A percentile compares a stretch with the other conserved stretches of the same genome.
phyloP scores from a whole-genome alignment of 208 protist genomes.

The Acanthamoeba triangularis region DNA sequence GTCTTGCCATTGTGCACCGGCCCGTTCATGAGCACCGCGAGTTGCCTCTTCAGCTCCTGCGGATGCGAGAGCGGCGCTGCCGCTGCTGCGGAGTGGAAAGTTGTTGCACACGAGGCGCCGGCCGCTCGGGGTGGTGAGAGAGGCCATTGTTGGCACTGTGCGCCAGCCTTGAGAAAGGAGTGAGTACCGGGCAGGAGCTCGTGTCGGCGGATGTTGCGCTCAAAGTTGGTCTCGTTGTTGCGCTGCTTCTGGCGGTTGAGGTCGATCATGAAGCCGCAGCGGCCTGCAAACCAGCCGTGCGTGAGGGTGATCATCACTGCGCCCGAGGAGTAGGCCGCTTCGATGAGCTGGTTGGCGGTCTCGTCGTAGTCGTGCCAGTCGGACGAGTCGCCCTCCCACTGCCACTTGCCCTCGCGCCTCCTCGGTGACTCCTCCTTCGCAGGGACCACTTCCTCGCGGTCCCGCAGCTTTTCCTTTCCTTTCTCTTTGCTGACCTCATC shows the following conservation, averaged over 20 bases:
- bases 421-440: not conserved
- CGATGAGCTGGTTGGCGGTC: not conserved
- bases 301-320: not conserved
- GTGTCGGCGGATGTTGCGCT: conserved; percentile 6
- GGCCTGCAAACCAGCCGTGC: not conserved
- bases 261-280: not conserved
- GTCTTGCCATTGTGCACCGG: not conserved
- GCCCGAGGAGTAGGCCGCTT: not conserved
- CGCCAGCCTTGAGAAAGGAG: not conserved
- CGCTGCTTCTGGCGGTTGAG: not conserved
- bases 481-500: not conserved
- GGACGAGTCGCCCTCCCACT: conserved; percentile 29
- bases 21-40: not conserved
- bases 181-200: not conserved
- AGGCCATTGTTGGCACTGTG: not conserved
- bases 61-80: too few relatives aligned
- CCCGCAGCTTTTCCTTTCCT: not conserved
- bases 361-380: conserved; percentile 45
- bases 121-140: not conserved
- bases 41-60: not conserved
- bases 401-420: not conserved
- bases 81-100: too few relatives aligned
- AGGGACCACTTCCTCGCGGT: too few relatives aligned
- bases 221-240: conserved; percentile 32
- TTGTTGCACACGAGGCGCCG: too few relatives aligned